Percentiles rank a stretch among this genome's conserved stretches.
These are phyloP conservation scores for Stemphylium vesicarium DNA, from an alignment of 2,329 filamentous ascomycete genomes.

Conservation along the genomic window DNA sequence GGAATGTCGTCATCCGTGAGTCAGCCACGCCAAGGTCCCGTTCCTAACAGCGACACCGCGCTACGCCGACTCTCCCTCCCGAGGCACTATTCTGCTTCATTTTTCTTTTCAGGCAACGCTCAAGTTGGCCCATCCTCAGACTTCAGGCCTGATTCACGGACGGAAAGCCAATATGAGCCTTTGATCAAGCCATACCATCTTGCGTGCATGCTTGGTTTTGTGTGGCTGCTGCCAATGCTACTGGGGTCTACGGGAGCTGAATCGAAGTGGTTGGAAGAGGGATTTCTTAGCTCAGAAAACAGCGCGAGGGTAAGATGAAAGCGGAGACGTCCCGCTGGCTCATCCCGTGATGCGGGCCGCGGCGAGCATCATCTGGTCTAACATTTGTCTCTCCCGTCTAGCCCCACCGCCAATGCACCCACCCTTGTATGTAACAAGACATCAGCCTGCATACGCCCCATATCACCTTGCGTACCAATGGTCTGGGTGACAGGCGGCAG, in stretches of 20 bases:
- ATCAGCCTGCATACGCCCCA: slow-evolving; percentile 5
- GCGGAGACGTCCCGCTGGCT: neutral
- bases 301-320: neutral
- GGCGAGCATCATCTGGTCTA: neutral
- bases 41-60: neutral
- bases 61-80: neutral
- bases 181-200: neutral
- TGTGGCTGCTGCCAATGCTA: neutral
- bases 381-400: neutral
- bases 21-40: neutral
- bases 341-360: neutral
- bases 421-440: slow-evolving; percentile 6
- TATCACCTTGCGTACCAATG: slow-evolving; percentile 14
- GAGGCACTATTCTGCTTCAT: neutral
- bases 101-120: neutral
- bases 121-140: neutral
- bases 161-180: neutral
- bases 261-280: neutral
- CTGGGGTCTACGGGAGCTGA: neutral
- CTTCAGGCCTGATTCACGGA: neutral
- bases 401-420: slow-evolving; percentile 1
- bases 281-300: neutral
- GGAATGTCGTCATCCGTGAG: no score
- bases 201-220: neutral
- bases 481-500: slow-evolving; percentile 24